Percentiles rank a stretch among this genome's conserved stretches.
These are phyloP conservation scores for Physocladia obscura DNA, from an alignment of 192 early-diverging fungal genomes.

Conservation along the genomic window DNA sequence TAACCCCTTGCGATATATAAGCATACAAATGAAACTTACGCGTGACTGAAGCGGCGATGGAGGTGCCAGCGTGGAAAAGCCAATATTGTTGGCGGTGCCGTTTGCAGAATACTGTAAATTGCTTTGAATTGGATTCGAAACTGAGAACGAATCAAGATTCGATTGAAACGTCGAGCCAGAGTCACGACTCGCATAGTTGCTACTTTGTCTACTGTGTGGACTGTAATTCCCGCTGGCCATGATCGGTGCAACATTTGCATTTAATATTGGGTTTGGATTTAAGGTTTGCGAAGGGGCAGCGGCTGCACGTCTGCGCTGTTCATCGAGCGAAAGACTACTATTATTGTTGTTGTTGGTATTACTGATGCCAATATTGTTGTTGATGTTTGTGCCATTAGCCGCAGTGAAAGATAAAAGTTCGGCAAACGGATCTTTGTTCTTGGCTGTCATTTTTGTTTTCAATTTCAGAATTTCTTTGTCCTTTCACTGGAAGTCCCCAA, in stretches of 20 bases:
- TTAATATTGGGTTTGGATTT: no score
- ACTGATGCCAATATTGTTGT: no score
- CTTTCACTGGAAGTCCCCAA: no score
- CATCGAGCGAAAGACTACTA: not conserved
- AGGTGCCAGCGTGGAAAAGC: no score
- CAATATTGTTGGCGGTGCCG: no score
- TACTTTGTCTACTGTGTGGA: not conserved
- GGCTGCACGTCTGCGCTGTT: not conserved
- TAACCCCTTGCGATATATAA: no score
- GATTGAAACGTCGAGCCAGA: not conserved
- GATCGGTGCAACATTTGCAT: no score
- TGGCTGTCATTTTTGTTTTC: not conserved
- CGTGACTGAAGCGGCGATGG: no score
- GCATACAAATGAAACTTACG: no score
- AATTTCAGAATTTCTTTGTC: no score
- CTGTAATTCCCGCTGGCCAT: not conserved
- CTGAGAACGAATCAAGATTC: no score
- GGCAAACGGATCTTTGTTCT: not conserved
- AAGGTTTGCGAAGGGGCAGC: not conserved
- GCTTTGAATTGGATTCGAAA: not conserved
- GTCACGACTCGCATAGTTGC: not conserved
- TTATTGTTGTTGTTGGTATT: not conserved
- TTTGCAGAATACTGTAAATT: not conserved
- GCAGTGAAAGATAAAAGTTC: not conserved
- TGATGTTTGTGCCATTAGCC: no score